Conservation (phyloP, 306 rosid genomes). For the Cicer bijugum region DNA sequence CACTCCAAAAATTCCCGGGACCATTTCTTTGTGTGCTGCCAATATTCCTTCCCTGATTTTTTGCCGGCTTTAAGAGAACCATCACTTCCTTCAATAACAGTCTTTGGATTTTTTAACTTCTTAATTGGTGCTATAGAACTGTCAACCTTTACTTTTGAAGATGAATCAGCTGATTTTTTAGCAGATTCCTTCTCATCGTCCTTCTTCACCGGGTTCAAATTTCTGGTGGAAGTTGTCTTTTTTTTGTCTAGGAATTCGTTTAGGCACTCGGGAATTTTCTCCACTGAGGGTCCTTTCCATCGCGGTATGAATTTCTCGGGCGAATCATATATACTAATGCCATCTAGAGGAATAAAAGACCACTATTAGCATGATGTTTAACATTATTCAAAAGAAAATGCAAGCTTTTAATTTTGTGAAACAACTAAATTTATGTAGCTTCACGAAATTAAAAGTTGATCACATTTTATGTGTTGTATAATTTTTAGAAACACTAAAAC, state of each 20-base stretch:
- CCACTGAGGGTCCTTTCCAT: constrained; percentile 84
- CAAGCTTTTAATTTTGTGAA: neutral
- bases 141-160: constrained; percentile 46
- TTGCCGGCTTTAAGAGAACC: constrained; percentile 85
- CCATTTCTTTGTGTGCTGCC: constrained; percentile 99
- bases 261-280: constrained; percentile 71
- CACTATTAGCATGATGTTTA: constrained; percentile 41
- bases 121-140: constrained; percentile 37
- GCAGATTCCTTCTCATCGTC: constrained; percentile 48
- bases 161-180: constrained; percentile 52
- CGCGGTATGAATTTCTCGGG: constrained; percentile 87
- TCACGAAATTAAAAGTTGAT: constrained; percentile 40
- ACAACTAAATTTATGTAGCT: neutral
- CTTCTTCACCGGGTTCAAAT: constrained; percentile 53
- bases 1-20: constrained; percentile 81
- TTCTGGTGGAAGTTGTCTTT: constrained; percentile 49
- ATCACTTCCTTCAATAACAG: constrained; percentile 84
- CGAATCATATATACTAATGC: constrained; percentile 85
- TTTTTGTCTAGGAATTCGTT: constrained; percentile 63
- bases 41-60: constrained; percentile 89
- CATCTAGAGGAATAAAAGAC: constrained; percentile 58
- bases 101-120: constrained; percentile 55
- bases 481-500: constrained; percentile 41
- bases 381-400: constrained; percentile 31
- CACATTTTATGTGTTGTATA: constrained; percentile 8